Percentiles rank a stretch among this genome's conserved stretches.
phyloP scores from a whole-genome alignment of 2,329 filamentous ascomycete genomes.

The Cyphellophora attinorum region DNA sequence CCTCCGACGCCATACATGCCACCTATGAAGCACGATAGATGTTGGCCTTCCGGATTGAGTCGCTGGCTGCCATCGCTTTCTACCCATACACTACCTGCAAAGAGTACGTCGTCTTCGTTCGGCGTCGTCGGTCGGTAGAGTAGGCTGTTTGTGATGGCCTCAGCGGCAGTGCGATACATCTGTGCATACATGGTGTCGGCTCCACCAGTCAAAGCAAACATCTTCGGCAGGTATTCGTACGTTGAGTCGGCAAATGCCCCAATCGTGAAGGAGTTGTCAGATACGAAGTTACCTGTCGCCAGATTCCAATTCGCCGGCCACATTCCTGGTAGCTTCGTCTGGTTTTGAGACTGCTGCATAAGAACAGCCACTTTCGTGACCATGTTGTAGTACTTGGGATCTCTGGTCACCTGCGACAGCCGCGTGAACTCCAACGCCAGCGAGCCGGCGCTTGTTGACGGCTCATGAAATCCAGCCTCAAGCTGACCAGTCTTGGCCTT shows the following conservation, averaged over 20 bases:
- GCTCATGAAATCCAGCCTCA: no score
- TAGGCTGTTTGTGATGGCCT: conserved; percentile 60
- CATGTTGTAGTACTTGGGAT: conserved; percentile 53
- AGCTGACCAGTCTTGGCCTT: conserved; percentile 19
- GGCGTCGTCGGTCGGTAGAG: conserved; percentile 67
- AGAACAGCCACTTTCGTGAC: conserved; percentile 45
- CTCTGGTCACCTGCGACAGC: conserved; percentile 53
- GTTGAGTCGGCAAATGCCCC: conserved; percentile 45
- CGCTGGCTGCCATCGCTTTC: conserved; percentile 36
- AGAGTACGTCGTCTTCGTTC: conserved; percentile 27
- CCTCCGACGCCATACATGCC: conserved; percentile 48
- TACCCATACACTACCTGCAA: conserved; percentile 40
- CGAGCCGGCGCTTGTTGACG: conserved; percentile 31
- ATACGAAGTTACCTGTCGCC: background rate
- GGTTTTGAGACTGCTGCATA: conserved; percentile 16
- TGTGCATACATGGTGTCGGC: conserved; percentile 50
- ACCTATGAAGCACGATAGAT: conserved; percentile 47
- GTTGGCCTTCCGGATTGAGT: conserved; percentile 36
- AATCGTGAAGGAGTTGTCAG: conserved; percentile 37
- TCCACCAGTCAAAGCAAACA: conserved; percentile 62
- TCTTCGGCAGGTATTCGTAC: conserved; percentile 49
- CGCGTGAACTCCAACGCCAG: conserved; percentile 55
- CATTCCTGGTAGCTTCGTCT: conserved; percentile 26
- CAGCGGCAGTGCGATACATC: conserved; percentile 53
- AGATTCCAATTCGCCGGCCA: conserved; percentile 27